Conservation (phyloP, 179 eudicot genomes). For the Pouteria campechiana region DNA sequence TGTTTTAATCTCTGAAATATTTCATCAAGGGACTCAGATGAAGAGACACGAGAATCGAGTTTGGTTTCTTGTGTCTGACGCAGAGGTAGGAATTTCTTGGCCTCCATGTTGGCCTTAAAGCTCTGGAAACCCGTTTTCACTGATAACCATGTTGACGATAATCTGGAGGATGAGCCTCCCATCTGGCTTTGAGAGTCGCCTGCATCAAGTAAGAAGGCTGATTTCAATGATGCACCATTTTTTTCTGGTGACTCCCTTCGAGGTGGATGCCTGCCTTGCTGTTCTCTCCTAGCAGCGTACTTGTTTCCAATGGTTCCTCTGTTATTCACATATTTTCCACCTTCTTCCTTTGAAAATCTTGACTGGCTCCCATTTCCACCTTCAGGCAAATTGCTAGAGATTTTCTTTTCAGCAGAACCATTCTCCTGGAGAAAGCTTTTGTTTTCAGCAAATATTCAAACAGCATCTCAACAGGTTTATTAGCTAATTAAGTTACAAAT, state of each 20-base stretch:
- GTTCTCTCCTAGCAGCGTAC: conserved; percentile 74
- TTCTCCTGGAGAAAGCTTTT: conserved; percentile 53
- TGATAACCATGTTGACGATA: conserved; percentile 70
- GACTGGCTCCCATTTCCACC: conserved; percentile 31
- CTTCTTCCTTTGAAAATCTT: conserved; percentile 37
- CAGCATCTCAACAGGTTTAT: no score
- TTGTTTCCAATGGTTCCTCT: conserved; percentile 70
- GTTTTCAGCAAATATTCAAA: no score
- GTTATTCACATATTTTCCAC: conserved; percentile 38
- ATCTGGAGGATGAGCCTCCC: conserved; percentile 30
- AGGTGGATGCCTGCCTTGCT: no score
- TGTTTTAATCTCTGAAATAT: conserved; percentile 78
- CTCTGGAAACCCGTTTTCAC: conserved; percentile 65
- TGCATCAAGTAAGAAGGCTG: conserved; percentile 57
- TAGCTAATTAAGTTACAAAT: no score
- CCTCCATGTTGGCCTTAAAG: conserved; percentile 58
- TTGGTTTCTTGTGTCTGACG: conserved; percentile 33
- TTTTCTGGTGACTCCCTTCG: conserved; percentile 37
- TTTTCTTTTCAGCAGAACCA: conserved; percentile 38
- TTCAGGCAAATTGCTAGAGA: conserved; percentile 14
- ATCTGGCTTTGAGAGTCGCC: conserved; percentile 18
- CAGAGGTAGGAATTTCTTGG: conserved; percentile 59
- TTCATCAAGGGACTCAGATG: conserved; percentile 72
- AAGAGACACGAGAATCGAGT: conserved; percentile 37
- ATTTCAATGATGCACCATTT: conserved; percentile 45